Conservation (phyloP, 345 rosid genomes). For the Cardamine occulta region DNA sequence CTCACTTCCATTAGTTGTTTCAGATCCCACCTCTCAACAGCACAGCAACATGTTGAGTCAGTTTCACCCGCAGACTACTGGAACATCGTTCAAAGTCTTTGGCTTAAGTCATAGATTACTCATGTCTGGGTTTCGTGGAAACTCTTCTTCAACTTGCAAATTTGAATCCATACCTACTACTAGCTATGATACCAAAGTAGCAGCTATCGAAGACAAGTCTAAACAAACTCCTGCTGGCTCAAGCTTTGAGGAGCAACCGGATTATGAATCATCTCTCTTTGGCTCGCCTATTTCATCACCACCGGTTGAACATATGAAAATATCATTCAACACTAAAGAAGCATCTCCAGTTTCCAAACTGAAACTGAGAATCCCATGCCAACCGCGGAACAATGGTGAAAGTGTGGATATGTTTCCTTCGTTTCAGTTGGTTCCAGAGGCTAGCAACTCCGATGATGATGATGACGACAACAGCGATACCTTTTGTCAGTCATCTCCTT, state of each 20-base stretch:
- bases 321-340: constrained; percentile 73
- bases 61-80: constrained; percentile 29
- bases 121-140: constrained; percentile 67
- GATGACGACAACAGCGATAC: constrained; percentile 68
- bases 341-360: constrained; percentile 61
- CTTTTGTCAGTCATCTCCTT: constrained; percentile 84
- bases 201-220: constrained; percentile 41
- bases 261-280: constrained; percentile 42
- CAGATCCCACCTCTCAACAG: constrained; percentile 45
- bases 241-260: constrained; percentile 35
- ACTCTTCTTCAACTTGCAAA: constrained; percentile 53
- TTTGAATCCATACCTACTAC: constrained; percentile 49
- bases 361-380: constrained; percentile 74
- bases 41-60: constrained; percentile 35
- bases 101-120: constrained; percentile 72
- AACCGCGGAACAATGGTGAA: constrained; percentile 34
- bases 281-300: constrained; percentile 79
- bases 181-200: constrained; percentile 37
- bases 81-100: constrained; percentile 55
- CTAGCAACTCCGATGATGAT: constrained; percentile 53
- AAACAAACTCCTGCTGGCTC: constrained; percentile 43
- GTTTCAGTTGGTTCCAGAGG: constrained; percentile 85
- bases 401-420: constrained; percentile 65
- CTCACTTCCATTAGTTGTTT: constrained; percentile 38
- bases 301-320: constrained; percentile 82